These are phyloP conservation scores for Ilyonectria robusta DNA, from an alignment of 2,329 filamentous ascomycete species.

Conservation along the genomic window DNA sequence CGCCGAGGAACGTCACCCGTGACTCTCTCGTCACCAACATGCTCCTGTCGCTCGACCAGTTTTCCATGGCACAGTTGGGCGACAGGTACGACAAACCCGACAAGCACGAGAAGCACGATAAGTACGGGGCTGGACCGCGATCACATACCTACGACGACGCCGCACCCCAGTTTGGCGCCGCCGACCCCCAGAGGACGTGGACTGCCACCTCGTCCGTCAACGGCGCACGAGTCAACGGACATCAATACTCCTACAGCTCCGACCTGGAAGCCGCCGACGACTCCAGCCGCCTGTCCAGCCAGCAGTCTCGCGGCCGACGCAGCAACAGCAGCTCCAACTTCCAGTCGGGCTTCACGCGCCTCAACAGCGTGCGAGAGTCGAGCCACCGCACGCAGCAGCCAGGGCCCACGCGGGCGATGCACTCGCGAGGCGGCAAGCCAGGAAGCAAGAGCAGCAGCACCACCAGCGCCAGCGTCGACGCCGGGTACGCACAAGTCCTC, in stretches of 20 bases:
- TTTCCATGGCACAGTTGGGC: slow-evolving; percentile 68
- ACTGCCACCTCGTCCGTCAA: slow-evolving; percentile 43
- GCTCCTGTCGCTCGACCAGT: slow-evolving; percentile 91
- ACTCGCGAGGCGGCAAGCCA: slow-evolving; percentile 68
- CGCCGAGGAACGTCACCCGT: slow-evolving; percentile 81
- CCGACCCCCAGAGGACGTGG: slow-evolving; percentile 54
- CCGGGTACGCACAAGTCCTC: slow-evolving; percentile 70
- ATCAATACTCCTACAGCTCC: slow-evolving; percentile 71
- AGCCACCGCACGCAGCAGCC: slow-evolving; percentile 53
- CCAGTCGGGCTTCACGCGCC: slow-evolving; percentile 69
- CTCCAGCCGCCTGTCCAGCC: slow-evolving; percentile 66
- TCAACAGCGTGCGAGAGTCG: slow-evolving; percentile 73
- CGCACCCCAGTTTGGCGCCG: slow-evolving; percentile 43
- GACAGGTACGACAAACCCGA: slow-evolving; percentile 22
- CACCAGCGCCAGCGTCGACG: slow-evolving; percentile 77
- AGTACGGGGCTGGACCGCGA: slow-evolving; percentile 43
- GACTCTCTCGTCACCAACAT: slow-evolving; percentile 97
- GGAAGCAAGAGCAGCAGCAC: slow-evolving; percentile 82
- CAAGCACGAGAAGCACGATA: slow-evolving; percentile 14
- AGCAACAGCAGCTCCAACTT: slow-evolving; percentile 88
- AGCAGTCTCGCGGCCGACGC: slow-evolving; percentile 68
- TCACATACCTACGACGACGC: slow-evolving; percentile 49
- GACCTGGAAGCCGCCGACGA: slow-evolving; percentile 72
- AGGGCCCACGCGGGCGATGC: slow-evolving; percentile 59
- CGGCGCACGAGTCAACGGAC: slow-evolving; percentile 46